Evolutionary conservation across 306 rosid genomes (phyloP).

Genomic region (Prunus dulcis): DNA sequence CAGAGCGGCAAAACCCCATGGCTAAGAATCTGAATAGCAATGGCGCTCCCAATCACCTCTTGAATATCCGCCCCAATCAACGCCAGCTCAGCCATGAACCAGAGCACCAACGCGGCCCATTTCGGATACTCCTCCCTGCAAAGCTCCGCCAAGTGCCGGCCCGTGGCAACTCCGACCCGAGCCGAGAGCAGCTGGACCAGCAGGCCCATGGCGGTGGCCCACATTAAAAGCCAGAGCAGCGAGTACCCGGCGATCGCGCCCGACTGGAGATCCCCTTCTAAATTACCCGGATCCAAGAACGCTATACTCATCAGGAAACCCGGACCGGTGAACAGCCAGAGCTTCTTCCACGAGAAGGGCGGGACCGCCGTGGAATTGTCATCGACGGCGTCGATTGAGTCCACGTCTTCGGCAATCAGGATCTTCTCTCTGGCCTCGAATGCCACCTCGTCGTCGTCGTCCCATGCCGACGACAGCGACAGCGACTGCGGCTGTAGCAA

Average conservation of each 20-base stretch:
- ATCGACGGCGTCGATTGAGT: slow-evolving; percentile 3
- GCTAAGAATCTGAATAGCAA: slow-evolving; percentile 83
- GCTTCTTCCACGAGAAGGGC: slow-evolving; percentile 77
- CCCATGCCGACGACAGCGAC: not conserved
- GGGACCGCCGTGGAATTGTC: slow-evolving; percentile 30
- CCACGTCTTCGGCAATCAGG: slow-evolving; percentile 40
- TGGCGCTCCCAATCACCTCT: slow-evolving; percentile 92
- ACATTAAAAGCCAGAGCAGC: slow-evolving; percentile 72
- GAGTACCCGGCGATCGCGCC: slow-evolving; percentile 91
- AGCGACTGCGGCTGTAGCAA: slow-evolving; percentile 27
- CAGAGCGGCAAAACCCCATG: slow-evolving; percentile 68
- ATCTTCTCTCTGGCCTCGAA: slow-evolving; percentile 75
- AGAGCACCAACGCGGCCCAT: slow-evolving; percentile 64
- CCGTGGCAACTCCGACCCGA: slow-evolving; percentile 75
- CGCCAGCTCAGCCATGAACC: slow-evolving; percentile 96
- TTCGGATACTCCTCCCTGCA: slow-evolving; percentile 76
- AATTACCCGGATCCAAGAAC: slow-evolving; percentile 85
- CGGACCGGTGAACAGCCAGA: slow-evolving; percentile 80
- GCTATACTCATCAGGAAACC: slow-evolving; percentile 94
- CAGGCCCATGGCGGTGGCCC: slow-evolving; percentile 83
- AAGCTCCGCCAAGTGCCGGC: slow-evolving; percentile 77
- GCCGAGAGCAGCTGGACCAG: slow-evolving; percentile 70
- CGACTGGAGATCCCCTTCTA: slow-evolving; percentile 87
- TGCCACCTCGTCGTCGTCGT: slow-evolving; percentile 46
- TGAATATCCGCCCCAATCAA: slow-evolving; percentile 90